Evolutionary conservation across 2,329 filamentous ascomycete species (phyloP), one percentile per base, ranked within the genome.

Genomic region (Nigrograna mackinnonii): DNA sequence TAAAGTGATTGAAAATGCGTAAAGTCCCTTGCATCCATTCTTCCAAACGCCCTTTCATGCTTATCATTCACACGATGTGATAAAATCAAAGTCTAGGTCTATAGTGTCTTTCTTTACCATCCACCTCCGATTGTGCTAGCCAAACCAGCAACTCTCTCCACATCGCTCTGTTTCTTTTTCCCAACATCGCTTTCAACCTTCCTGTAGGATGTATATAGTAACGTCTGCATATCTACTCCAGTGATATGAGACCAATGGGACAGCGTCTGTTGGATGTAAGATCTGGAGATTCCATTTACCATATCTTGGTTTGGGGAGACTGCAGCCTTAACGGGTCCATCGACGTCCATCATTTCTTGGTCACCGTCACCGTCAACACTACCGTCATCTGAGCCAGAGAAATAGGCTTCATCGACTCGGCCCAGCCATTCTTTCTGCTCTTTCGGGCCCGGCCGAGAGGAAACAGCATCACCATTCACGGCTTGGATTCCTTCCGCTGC

Each of bases 171-270:
- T 61, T 66, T 79, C 51, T 77, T 75, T 50, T 81, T 78, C 37
- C 94, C 94, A 32, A 99, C 90, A 66, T 97, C 90, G 72, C 92
- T 96, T 58, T 96, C 85, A 17, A 99, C 92, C 69, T 91, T 86
- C 49, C 94, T 84, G 73, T 89, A 99, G 38, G 84, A 95, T 43
- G 94, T 99, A 67, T 86, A 89, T 43, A 84, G 82, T 60, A 99
- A 74, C 64, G 79, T 89, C 47, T 85, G 81, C 60, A 87, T 71
- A 19, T 81, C 78, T 52, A 95, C 83, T 39, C 81, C 82, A 41
- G 89, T 91, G 47, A 85, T 72, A 18, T 74, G 63, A 14, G 85
- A 79, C 94, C 94, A 99, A 67, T 92, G 83, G 50, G 76, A 73
- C 59, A 97, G 75, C 56, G 84, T 79, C 64, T 82, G 77, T 68